phyloP scores from a whole-genome alignment of 768 basidiomycete genomes.

The Psilocybe cyanescens region DNA sequence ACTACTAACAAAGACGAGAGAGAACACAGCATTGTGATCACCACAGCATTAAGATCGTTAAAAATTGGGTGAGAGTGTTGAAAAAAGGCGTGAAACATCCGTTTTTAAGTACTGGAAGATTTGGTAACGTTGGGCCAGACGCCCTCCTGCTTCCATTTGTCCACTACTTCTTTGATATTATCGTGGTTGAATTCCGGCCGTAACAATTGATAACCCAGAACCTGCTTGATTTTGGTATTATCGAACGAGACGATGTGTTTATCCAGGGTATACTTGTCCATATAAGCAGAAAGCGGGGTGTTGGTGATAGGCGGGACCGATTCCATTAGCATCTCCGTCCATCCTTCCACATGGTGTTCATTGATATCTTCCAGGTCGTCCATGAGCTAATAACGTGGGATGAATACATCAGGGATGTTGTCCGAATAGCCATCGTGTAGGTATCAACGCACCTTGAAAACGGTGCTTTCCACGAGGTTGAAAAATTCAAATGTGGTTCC shows the following conservation, averaged over 20 bases:
- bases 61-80: background rate
- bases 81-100: background rate
- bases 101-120: constrained; percentile 4
- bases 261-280: constrained; percentile 73
- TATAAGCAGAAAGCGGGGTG: constrained; percentile 77
- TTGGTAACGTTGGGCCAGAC: constrained; percentile 50
- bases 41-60: constrained; percentile 5
- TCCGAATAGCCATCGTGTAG: background rate
- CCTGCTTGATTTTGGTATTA: constrained; percentile 73
- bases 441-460: constrained; percentile 57
- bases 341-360: constrained; percentile 79
- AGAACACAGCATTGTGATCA: background rate
- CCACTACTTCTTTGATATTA: constrained; percentile 68
- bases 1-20: background rate
- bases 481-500: constrained; percentile 84
- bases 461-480: constrained; percentile 65
- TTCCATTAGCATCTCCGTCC: constrained; percentile 79
- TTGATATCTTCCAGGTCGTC: constrained; percentile 87
- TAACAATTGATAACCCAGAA: constrained; percentile 71
- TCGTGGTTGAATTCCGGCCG: constrained; percentile 66
- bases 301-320: constrained; percentile 75
- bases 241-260: constrained; percentile 72
- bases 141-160: constrained; percentile 81
- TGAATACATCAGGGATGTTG: background rate
- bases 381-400: constrained; percentile 48